Evolutionary conservation across 768 basidiomycete species (phyloP), one percentile per base, ranked within the genome.

Genomic region (Mrakia frigida): DNA sequence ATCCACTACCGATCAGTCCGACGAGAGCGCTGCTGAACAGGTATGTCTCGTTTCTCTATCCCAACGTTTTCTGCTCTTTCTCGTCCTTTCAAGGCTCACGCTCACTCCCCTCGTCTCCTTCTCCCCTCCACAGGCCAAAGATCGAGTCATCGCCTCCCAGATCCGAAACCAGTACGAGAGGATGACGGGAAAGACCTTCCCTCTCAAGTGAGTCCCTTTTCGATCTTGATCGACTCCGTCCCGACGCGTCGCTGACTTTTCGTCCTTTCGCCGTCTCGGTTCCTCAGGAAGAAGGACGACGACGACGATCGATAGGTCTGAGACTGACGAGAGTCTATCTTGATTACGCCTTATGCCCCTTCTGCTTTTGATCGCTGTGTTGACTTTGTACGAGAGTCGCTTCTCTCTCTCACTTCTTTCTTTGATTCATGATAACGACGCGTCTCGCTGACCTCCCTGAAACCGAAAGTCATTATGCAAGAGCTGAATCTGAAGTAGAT

Each of bases 1-100:
- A 33, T 63, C 61, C 10, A 63, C 61, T 16, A 37, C 14, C 61
- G 61, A 63, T 31, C 61, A 63, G 61, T 63, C 61, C 28, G 16
- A 63, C 61, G 61, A 63, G 61, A 33, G 28, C 21, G 61, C 61
- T 21, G 33, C 61, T 37, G 61, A 63, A 16, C 61, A 63, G 61
- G 61, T 63, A 6, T 3, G 61, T 31, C 61, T 37, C 6, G n/a
- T 21, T 31, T 3, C 14, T 23, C 11, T 63, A 13, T 16, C 61
- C 18, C 16, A 3, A 10, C 28, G 16, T 21, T 6, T 31, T 61
- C 28, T 4, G 18, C 16, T 18, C 31, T 37, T 13, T n/a, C n/a
- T n/a, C n/a, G n/a, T n/a, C n/a, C n/a, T n/a, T n/a, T n/a, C n/a
- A n/a, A n/a, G n/a, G n/a, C 56, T 25, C 56, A 28, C 13, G 2